phyloP scores from a whole-genome alignment of 768 basidiomycete species.

The Lactifluus subvellereus region DNA sequence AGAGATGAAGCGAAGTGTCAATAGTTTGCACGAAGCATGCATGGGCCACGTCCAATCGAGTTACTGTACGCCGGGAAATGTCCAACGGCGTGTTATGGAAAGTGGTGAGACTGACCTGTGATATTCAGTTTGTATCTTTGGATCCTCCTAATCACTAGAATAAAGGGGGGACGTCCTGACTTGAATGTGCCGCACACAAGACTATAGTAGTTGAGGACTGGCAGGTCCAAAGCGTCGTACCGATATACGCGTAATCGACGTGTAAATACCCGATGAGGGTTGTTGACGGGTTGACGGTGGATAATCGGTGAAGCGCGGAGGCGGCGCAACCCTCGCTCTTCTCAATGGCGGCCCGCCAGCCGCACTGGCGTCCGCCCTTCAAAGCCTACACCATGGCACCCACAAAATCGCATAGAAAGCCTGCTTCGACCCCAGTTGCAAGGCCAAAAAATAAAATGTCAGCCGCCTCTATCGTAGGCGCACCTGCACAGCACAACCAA shows the following conservation, averaged over 20 bases:
- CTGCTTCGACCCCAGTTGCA: neutral
- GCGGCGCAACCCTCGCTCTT: neutral
- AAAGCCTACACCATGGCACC: neutral
- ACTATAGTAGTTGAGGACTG: neutral
- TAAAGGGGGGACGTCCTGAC: neutral
- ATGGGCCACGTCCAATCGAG: neutral
- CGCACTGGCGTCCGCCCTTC: too few relatives aligned
- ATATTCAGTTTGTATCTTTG: neutral
- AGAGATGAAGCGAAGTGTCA: neutral
- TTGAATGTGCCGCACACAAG: neutral
- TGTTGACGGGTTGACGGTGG: neutral
- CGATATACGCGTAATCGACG: slow-evolving; percentile 1
- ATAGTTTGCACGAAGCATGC: neutral
- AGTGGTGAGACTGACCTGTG: neutral
- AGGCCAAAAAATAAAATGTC: slow-evolving; percentile 9
- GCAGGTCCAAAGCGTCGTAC: neutral
- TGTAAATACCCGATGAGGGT: neutral
- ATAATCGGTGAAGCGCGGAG: neutral
- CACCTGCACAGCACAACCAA: slow-evolving; percentile 60
- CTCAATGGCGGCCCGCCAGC: slow-evolving; percentile 3
- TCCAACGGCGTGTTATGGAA: neutral
- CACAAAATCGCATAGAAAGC: slow-evolving; percentile 3
- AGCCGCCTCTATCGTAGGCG: slow-evolving; percentile 36
- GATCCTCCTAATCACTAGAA: neutral
- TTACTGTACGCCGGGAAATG: neutral